phyloP scores from a whole-genome alignment of 31 red algal species.

The Endocladia muricata region DNA sequence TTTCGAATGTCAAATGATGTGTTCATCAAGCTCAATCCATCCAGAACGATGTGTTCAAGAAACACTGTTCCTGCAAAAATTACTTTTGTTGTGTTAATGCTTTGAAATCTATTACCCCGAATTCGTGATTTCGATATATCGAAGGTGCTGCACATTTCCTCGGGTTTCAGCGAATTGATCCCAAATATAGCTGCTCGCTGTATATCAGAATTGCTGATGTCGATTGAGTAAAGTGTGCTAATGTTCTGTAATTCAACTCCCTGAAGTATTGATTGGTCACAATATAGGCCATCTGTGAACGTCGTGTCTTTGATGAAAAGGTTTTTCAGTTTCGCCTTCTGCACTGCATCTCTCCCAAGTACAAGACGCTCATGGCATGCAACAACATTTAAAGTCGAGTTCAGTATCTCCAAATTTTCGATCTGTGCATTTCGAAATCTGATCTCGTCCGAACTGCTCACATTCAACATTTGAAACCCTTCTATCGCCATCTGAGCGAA shows the following conservation, averaged over 20 bases:
- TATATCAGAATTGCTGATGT: slow-evolving; percentile 37
- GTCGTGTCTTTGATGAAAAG: slow-evolving; percentile 14
- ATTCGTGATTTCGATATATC: slow-evolving; percentile 15
- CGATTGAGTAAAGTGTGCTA: not conserved
- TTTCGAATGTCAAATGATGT: slow-evolving; percentile 21
- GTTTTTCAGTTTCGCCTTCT: slow-evolving; percentile 4
- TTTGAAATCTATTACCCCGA: slow-evolving; percentile 7
- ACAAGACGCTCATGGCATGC: slow-evolving; percentile 26
- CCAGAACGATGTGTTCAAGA: slow-evolving; percentile 8
- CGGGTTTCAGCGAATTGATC: slow-evolving; percentile 8
- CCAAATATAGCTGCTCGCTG: slow-evolving; percentile 8
- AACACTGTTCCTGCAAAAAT: slow-evolving; percentile 19
- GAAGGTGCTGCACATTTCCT: slow-evolving; percentile 40
- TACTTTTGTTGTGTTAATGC: slow-evolving; percentile 31
- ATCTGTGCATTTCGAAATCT: slow-evolving; percentile 16
- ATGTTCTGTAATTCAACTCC: slow-evolving; percentile 16
- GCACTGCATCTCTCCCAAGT: not conserved
- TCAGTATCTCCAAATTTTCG: not conserved
- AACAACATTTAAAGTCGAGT: slow-evolving; percentile 3
- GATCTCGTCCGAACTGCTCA: not conserved
- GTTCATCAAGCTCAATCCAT: slow-evolving; percentile 5
- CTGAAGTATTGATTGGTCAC: slow-evolving; percentile 21
- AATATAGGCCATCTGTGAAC: slow-evolving; percentile 45
- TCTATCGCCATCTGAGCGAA: slow-evolving; percentile 28
- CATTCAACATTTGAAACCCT: not conserved